Base-by-base conservation (phyloP, 257 asterid genomes). In the Nicotiana tabacum region DNA sequence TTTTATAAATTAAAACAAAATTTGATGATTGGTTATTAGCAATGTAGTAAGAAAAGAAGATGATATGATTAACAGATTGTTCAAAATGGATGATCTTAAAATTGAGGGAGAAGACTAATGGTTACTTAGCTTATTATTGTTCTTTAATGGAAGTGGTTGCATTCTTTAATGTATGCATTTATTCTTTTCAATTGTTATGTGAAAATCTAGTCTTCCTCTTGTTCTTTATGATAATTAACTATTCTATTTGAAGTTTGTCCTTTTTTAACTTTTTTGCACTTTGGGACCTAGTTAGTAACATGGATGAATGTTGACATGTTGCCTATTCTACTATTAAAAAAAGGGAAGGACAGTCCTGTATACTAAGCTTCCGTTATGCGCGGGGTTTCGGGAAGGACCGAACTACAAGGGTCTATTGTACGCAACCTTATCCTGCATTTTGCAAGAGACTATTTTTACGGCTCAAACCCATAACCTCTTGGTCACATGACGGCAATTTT, bases 41-140 rank as follows among this genome's bases (percentile, higher is more conserved):
- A 69, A 51, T 51, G 77, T 33, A 69, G 78, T 53, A 15, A 53
- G 18, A 53, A 15, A 53, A 53, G 18, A 53, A 53, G 18, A 53
- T 12, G 58, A 53, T 53, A 46, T 48, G 27, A 51, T 72, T 13
- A 24, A 72, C 39, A 72, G 37, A 46, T 12, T 72, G 61, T 72
- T 72, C 58, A 72, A 70, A 37, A 72, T 46, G 61, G 61, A 24
- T 72, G 24, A 12, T 46, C 61, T 72, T 11, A 21, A 3, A 70
- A 21, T 72, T 13, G 46, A 76, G 27, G 46, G 64, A 76, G 18
- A 51, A 27, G 80, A 76, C 3, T 74, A 76, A 51, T 76, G 80
- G 16, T 51, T 15, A 76, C 57, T 76, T 51, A 3, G 51, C 51
- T 43, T 43, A 4, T 76, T 37, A 4, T 69, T 48, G 9, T 51